A percentile compares a stretch with the other conserved stretches of the same genome.
Evolutionary conservation across 306 rosid genomes (phyloP).

Genomic region (Fagus sylvatica): DNA sequence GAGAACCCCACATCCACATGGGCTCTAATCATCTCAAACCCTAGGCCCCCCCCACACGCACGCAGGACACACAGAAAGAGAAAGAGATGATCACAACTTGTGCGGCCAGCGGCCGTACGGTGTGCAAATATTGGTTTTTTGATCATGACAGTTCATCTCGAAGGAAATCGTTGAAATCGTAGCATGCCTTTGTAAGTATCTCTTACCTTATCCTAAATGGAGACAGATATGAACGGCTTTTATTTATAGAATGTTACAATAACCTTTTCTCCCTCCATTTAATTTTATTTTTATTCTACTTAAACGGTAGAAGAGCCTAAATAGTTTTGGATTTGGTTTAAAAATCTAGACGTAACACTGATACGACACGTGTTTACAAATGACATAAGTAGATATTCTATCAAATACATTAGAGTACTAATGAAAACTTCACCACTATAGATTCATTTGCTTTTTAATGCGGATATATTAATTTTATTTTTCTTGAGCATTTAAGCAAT

Average conservation of each 20-base stretch:
- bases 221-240: background rate
- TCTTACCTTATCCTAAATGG: background rate
- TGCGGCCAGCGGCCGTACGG: constrained; percentile 54
- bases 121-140: constrained; percentile 30
- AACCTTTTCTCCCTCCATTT: background rate
- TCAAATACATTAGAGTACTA: too few species aligned
- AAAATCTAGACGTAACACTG: too few species aligned
- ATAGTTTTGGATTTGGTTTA: too few species aligned
- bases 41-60: constrained; percentile 59
- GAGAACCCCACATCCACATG: constrained; percentile 82
- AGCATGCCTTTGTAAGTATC: background rate
- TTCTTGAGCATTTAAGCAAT: too few species aligned
- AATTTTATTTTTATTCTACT: too few species aligned
- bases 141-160: constrained; percentile 52
- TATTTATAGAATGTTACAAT: background rate
- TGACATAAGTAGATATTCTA: too few species aligned
- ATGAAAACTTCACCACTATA: too few species aligned
- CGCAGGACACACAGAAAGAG: constrained; percentile 36
- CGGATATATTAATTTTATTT: too few species aligned
- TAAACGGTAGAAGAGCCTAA: too few species aligned
- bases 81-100: constrained; percentile 34
- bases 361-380: too few species aligned
- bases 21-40: constrained; percentile 54
- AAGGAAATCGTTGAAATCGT: constrained; percentile 17
- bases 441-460: too few species aligned